Percentiles rank a stretch among this genome's conserved stretches.
These are phyloP conservation scores for Magnolia changhungtana DNA, from an alignment of 164 flowering plant genomes.

Conservation along the genomic window DNA sequence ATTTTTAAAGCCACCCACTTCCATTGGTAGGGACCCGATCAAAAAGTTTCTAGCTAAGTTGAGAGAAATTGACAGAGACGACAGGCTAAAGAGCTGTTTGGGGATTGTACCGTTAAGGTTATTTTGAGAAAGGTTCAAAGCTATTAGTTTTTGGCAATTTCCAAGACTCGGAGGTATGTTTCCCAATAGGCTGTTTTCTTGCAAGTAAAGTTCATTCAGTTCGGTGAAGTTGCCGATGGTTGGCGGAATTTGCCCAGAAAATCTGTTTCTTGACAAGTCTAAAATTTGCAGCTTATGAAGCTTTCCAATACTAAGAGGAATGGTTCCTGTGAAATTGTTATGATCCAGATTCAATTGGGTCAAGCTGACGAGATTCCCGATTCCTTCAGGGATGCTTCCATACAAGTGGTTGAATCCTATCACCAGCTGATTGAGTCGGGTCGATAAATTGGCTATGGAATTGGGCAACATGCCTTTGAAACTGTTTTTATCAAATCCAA, in stretches of 20 bases:
- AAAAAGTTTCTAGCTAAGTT: constrained; percentile 24
- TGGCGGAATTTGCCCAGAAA: constrained; percentile 26
- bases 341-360: neutral
- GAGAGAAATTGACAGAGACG: constrained; percentile 14
- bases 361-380: constrained; percentile 31
- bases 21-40: constrained; percentile 29
- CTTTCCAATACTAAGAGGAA: constrained; percentile 26
- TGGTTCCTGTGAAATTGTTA: constrained; percentile 25
- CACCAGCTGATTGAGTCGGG: neutral
- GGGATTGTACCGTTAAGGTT: constrained; percentile 25
- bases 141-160: neutral
- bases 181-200: constrained; percentile 4
- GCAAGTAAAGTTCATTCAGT: constrained; percentile 8
- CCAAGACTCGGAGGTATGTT: constrained; percentile 10
- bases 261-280: constrained; percentile 13
- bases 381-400: constrained; percentile 32
- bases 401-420: constrained; percentile 21
- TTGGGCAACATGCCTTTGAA: constrained; percentile 29
- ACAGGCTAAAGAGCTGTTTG: constrained; percentile 23
- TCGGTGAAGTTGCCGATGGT: constrained; percentile 27
- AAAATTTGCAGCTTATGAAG: constrained; percentile 21
- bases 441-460: constrained; percentile 28
- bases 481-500: constrained; percentile 3
- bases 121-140: constrained; percentile 5
- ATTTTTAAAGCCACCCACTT: constrained; percentile 26